Evolutionary conservation across 768 basidiomycete species (phyloP), one percentile per base, ranked within the genome.

Genomic region (Mycena vulgaris): DNA sequence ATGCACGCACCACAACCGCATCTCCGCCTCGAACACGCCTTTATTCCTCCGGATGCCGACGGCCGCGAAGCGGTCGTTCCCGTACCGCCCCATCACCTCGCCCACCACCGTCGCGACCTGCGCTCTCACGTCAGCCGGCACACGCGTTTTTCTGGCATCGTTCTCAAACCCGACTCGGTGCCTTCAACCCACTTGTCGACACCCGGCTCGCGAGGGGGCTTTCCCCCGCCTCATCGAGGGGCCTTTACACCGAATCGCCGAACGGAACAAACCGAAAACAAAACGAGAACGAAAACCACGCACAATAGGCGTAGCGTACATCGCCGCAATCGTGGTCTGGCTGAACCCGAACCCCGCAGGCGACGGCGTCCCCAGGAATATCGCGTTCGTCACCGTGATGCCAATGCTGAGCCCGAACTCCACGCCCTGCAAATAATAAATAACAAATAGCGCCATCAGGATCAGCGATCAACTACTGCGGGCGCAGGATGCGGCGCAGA

Each of bases 1-100:
- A 30, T 17, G 1, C 6, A 13, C 80, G 27, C 11, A 82, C 84
- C 84, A 85, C 27, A 86, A 59, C 17, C 84, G 82, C 68, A 70
- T 83, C 76, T 90, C 89, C 3, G 89, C 85, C 61, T 84, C 83
- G 76, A 89, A 89, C 49, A 90, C 83, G 53, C 89, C 89, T 0
- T 77, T 71, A 72, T 89, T 87, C 35, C 82, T 72, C 23, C 84
- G 80, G 70, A 88, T 85, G 48, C 76, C 80, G 21, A 78, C 28
- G 59, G 81, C 79, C 77, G 87, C 85, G 39, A 88, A 82, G 76
- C 80, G 80, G 58, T 90, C 89, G 65, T 90, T 89, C 52, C 81
- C 77, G 71, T 82, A 90, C 9, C 85, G 82, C 40, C 89, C 89
- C 3, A 84, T 74, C 2, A 89, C 21, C 73, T 90, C 88, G 6